Conservation (phyloP, 1,284 basidiomycete species). For the Trametes versicolor region DNA sequence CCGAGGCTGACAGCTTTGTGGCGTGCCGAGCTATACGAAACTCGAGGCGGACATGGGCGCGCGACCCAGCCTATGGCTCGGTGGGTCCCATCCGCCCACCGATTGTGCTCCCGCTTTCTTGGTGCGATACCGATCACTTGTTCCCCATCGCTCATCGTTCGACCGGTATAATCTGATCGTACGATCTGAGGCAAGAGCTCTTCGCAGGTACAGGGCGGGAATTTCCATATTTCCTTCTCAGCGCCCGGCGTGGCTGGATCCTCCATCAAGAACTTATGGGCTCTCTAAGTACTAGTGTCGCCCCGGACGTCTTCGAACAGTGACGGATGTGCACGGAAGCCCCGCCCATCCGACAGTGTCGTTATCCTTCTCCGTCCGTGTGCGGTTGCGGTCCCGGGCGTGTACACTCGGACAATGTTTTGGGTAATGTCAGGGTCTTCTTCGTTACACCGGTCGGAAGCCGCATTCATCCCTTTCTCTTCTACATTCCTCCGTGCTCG, state of each 20-base stretch:
- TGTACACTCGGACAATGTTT: background rate
- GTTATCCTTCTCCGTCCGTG: background rate
- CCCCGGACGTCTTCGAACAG: constrained; percentile 8
- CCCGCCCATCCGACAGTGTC: background rate
- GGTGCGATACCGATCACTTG: constrained; percentile 9
- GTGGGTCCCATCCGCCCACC: constrained; percentile 1
- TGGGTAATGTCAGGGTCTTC: constrained; percentile 6
- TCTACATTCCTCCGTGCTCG: background rate
- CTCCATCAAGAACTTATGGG: background rate
- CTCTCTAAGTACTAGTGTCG: constrained; percentile 10
- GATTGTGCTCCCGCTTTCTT: background rate
- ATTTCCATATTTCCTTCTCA: background rate
- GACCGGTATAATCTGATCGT: constrained; percentile 1
- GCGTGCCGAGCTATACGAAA: background rate
- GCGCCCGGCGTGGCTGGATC: constrained; percentile 1
- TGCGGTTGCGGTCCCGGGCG: constrained; percentile 12
- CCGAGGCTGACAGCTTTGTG: constrained; percentile 8
- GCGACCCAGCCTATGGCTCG: background rate
- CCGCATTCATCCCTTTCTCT: background rate
- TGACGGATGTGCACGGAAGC: constrained; percentile 1
- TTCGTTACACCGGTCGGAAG: background rate
- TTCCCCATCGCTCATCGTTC: constrained; percentile 1
- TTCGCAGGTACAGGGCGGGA: background rate
- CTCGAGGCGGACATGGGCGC: background rate
- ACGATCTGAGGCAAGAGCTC: constrained; percentile 7